phyloP scores from a whole-genome alignment of 805 yeast genomes.

The Yamadazyma sp. region DNA sequence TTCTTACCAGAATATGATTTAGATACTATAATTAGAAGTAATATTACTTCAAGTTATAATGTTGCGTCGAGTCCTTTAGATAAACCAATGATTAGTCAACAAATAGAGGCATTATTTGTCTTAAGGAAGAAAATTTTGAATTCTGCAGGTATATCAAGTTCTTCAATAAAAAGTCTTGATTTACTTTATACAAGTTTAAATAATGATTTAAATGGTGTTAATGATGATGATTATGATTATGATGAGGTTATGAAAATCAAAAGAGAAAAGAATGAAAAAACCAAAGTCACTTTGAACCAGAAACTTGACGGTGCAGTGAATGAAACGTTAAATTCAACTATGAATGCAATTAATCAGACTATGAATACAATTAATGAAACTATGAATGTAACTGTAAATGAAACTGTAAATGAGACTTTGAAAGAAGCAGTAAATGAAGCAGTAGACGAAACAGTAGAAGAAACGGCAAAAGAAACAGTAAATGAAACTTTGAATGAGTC shows the following conservation, averaged over 20 bases:
- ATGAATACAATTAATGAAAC: too few relatives aligned
- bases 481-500: too few relatives aligned
- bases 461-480: too few relatives aligned
- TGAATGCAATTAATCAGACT: slow-evolving; percentile 1
- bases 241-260: too few relatives aligned
- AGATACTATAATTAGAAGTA: slow-evolving; percentile 4
- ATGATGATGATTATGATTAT: slow-evolving; percentile 2
- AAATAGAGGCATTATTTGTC: background rate
- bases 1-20: slow-evolving; percentile 1
- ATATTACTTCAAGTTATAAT: too few relatives aligned
- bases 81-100: background rate
- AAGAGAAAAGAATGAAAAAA: too few relatives aligned
- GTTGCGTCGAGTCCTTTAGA: too few relatives aligned
- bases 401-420: too few relatives aligned
- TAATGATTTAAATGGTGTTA: slow-evolving; percentile 3
- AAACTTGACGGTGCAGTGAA: background rate
- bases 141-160: too few relatives aligned
- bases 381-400: too few relatives aligned
- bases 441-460: too few relatives aligned
- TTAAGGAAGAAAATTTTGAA: background rate
- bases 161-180: slow-evolving; percentile 7
- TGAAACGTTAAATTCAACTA: background rate
- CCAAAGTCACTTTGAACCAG: background rate
- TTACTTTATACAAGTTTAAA: slow-evolving; percentile 5
- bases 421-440: too few relatives aligned